Percentiles rank a stretch among this genome's conserved stretches.
These are phyloP conservation scores for Oryza coarctata DNA, from an alignment of 176 grass and related monocot species.

Conservation along the genomic window DNA sequence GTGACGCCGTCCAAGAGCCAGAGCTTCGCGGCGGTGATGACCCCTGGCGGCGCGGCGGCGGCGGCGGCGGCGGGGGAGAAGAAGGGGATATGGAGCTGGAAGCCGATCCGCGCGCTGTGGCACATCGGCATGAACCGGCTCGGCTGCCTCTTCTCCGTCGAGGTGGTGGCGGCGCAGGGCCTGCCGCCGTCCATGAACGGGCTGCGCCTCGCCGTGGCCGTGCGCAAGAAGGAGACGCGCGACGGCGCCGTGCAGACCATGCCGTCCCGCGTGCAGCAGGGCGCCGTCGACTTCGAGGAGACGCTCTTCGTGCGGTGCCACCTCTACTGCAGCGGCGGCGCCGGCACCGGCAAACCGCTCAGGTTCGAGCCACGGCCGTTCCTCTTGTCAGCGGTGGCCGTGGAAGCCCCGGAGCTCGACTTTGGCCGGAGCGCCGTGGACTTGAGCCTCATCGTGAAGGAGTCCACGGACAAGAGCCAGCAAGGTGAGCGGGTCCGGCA, in stretches of 20 bases:
- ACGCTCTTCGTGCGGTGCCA: constrained; percentile 82
- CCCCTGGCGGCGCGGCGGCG: not conserved
- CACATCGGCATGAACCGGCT: constrained; percentile 75
- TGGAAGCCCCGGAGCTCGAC: constrained; percentile 87
- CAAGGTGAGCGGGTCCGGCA: constrained; percentile 66
- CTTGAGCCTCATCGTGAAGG: constrained; percentile 68
- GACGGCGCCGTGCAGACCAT: constrained; percentile 87
- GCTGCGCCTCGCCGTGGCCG: constrained; percentile 71
- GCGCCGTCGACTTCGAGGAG: constrained; percentile 79
- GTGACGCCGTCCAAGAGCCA: constrained; percentile 48
- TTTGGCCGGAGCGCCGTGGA: constrained; percentile 69
- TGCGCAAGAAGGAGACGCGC: constrained; percentile 89
- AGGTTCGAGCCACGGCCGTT: constrained; percentile 64
- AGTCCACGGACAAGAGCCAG: constrained; percentile 68
- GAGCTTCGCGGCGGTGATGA: constrained; percentile 28
- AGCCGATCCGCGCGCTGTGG: constrained; percentile 71
- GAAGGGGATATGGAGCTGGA: constrained; percentile 87
- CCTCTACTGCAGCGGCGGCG: constrained; percentile 76
- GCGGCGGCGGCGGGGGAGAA: constrained; percentile 32
- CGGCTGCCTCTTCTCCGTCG: constrained; percentile 84
- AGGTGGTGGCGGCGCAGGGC: constrained; percentile 76
- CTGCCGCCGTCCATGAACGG: constrained; percentile 85
- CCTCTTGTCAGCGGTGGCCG: constrained; percentile 58
- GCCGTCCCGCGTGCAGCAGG: constrained; percentile 80
- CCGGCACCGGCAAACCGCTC: constrained; percentile 51